Evolutionary conservation across 192 early-diverging fungal species (phyloP), one percentile per base, ranked within the genome.

Genomic region (Coemansia sp.): DNA sequence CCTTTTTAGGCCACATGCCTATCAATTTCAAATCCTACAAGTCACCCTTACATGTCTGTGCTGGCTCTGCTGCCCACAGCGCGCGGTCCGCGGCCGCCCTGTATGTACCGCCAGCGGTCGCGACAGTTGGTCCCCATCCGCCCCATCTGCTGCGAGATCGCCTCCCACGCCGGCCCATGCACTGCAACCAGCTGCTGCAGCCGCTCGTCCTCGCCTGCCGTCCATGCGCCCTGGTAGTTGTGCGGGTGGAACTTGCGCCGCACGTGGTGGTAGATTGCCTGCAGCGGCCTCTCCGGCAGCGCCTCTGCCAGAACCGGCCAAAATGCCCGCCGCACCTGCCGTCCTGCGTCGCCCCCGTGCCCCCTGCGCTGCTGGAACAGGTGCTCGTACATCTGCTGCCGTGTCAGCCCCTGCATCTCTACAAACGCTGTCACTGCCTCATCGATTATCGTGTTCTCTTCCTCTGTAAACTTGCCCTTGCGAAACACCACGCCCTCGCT

Each of bases 241-340:
- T 65, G 64, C 49, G 72, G 72, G 26, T 75, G 72, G 50, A 56
- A 65, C 54, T 61, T 59, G 41, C 72, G 65, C 57, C 65, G 61
- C 43, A 75, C 72, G 36, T 68, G 65, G 39, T 75, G 72, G 57
- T 75, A 75, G 53, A 75, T 75, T 28, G 72, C 72, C 57, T 75
- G 72, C 20, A 75, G 49, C 50, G 68, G 72, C 26, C 72, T 56
- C 44, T 28, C 20, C 30, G 72, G 72, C 48, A 75, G 61, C 43
- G 61, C 61, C 65, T 68, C 72, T 2, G 72, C 61, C 40, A 75
- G 53, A 38, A 54, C 55, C 37, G 72, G 65, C 72, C 72, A 75
- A 50, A 75, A 65, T 38, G 51, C 47, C 61, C 42, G 55, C 14
- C 72, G 72, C 55, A 68, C 57, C 43, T 57, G 65, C 55, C 48